Conservation (phyloP, 176 grass and related monocot genomes). For the Eleusine indica region DNA sequence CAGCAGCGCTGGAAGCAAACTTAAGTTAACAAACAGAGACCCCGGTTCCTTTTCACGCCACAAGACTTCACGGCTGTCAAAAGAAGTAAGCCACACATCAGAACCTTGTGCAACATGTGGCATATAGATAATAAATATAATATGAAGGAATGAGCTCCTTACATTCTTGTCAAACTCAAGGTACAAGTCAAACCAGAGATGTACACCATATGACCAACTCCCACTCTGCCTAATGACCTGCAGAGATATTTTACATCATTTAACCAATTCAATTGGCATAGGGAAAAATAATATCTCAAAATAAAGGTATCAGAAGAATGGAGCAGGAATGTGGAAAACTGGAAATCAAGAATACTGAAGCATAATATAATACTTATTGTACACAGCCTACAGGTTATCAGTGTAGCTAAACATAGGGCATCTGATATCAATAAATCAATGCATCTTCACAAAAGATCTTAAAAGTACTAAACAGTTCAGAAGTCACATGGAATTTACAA, state of each 20-base stretch:
- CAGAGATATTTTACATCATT: slow-evolving; percentile 42
- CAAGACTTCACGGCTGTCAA: slow-evolving; percentile 71
- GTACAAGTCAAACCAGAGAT: slow-evolving; percentile 79
- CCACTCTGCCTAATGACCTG: slow-evolving; percentile 89
- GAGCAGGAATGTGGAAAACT: not conserved
- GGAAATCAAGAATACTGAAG: slow-evolving; percentile 6
- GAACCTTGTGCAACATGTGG: not conserved
- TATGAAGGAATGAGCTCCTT: slow-evolving; percentile 46
- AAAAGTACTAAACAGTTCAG: not conserved
- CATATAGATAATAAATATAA: slow-evolving; percentile 19
- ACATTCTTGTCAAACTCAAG: slow-evolving; percentile 61
- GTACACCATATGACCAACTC: slow-evolving; percentile 82
- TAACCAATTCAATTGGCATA: slow-evolving; percentile 24
- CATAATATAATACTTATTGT: not conserved
- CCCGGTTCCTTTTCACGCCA: slow-evolving; percentile 82
- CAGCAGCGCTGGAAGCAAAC: slow-evolving; percentile 78
- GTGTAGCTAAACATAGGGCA: not conserved
- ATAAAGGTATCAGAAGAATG: not conserved
- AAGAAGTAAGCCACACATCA: slow-evolving; percentile 31
- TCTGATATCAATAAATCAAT: slow-evolving; percentile 25
- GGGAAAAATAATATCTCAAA: slow-evolving; percentile 32
- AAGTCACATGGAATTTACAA: slow-evolving; percentile 19
- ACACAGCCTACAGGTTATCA: not conserved
- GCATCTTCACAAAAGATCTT: not conserved
- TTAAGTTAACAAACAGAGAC: slow-evolving; percentile 76